Conservation (phyloP, 208 protist genomes). For the Leishmania tropica region DNA sequence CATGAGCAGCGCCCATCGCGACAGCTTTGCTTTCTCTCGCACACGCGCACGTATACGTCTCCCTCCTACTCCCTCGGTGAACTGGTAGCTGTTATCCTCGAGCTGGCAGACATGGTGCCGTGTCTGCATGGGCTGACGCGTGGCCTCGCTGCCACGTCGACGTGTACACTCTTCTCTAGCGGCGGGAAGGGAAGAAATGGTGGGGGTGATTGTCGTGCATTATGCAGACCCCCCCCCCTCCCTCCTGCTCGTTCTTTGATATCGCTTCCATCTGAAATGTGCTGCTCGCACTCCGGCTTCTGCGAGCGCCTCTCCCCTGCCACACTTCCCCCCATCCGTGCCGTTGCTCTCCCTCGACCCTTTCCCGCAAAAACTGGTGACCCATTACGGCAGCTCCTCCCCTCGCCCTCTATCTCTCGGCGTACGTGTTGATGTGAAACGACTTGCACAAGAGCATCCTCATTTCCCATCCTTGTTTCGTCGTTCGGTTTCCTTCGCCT, state of each 20-base stretch:
- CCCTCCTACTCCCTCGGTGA: neutral
- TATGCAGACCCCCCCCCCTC: neutral
- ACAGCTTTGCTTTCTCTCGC: neutral
- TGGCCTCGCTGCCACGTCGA: neutral
- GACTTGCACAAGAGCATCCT: neutral
- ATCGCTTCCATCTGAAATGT: neutral
- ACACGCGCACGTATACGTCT: neutral
- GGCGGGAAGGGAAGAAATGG: neutral
- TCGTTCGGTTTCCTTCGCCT: neutral
- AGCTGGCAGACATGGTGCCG: neutral
- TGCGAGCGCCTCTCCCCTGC: neutral
- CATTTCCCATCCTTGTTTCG: neutral
- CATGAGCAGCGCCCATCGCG: neutral
- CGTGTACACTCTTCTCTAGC: neutral
- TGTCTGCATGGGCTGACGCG: neutral
- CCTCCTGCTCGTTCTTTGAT: neutral
- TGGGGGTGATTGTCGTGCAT: neutral
- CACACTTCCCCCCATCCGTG: neutral
- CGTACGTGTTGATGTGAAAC: neutral
- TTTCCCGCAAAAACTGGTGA: neutral
- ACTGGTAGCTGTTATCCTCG: neutral
- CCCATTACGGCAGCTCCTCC: neutral
- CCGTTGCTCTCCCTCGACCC: neutral
- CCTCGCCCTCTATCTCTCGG: neutral
- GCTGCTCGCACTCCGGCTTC: neutral